Evolutionary conservation across 257 asterid genomes (phyloP), one percentile per base, ranked within the genome.

Genomic region (Lycium barbarum): DNA sequence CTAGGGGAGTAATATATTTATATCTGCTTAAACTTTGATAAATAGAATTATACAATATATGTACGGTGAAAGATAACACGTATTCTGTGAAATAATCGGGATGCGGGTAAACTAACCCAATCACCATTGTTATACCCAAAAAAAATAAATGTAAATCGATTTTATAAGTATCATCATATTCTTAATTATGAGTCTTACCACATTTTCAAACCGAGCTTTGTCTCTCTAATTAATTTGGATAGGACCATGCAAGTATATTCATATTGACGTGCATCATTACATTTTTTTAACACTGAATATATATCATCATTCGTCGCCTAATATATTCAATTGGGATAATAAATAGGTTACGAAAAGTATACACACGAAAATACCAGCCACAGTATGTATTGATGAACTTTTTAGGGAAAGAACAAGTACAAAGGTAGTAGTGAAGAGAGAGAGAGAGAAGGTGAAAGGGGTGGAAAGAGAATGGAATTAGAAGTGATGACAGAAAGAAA

Each of bases 341-440:
- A 51, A 51, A 76, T 49, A 76, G 63, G 45, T 22, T 22, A 26
- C 20, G 14, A 53, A 76, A 76, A 76, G 20, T 22, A 3, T 74
- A 14, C 4, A 74, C 43, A 51, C 13, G 20, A 51, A 22, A 76
- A 13, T 51, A 76, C 45, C 0, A 51, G 26, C 4, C 26, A 22
- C 4, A 76, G 38, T 35, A 26, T 76, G 15, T 68, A 0, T 61
- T 68, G 53, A 68, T 76, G 82, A 76, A 51, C 26, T 51, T 49
- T 76, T 51, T 76, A 76, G 82, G 82, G 40, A 76, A 76, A 76
- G 26, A 76, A 38, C 81, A 76, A 76, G 82, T 51, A 76, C 22
- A n/a, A 71, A 71, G 79, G 55, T 71, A 0, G 15, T 51, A 51
- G 55, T 51, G 8, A 51, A 6, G 47, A 6, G 12, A 13, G 62